Evolutionary conservation across 2,329 filamentous ascomycete species (phyloP).

Genomic region (Allantophomopsis cytisporea): DNA sequence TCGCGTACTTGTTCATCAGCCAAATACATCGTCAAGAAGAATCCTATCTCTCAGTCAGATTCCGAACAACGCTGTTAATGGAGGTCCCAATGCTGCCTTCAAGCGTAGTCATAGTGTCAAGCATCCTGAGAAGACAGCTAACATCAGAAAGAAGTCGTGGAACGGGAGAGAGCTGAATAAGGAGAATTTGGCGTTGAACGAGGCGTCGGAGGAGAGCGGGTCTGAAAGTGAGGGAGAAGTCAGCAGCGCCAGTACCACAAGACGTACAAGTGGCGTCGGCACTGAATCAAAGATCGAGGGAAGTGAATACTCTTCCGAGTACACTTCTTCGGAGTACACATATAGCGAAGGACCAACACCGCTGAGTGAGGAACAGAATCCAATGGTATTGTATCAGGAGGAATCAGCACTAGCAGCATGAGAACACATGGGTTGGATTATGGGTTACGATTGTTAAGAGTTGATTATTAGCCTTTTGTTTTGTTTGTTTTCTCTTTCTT

Average conservation of each 20-base stretch:
- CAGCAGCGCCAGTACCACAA: conserved; percentile 3
- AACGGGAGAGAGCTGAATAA: conserved; percentile 43
- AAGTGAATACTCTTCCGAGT: background rate
- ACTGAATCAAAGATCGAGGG: background rate
- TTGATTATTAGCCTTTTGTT: no score
- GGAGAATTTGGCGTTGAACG: conserved; percentile 49
- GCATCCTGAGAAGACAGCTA: conserved; percentile 33
- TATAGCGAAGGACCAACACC: background rate
- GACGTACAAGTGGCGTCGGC: conserved; percentile 22
- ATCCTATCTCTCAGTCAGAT: conserved; percentile 90
- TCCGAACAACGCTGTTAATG: conserved; percentile 52
- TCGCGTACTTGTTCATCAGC: conserved; percentile 12
- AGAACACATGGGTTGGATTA: no score
- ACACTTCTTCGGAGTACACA: background rate
- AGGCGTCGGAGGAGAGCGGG: conserved; percentile 16
- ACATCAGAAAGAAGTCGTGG: conserved; percentile 58
- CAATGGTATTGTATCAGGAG: background rate
- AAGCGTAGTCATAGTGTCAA: conserved; percentile 71
- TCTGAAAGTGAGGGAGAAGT: conserved; percentile 32
- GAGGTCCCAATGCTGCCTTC: conserved; percentile 37
- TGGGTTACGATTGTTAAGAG: no score
- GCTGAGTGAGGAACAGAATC: background rate
- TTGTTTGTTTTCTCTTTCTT: no score
- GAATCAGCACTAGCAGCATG: background rate
- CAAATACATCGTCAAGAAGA: conserved; percentile 48